Evolutionary conservation across 2,329 filamentous ascomycete genomes (phyloP).

Genomic region (Periconia sp.): DNA sequence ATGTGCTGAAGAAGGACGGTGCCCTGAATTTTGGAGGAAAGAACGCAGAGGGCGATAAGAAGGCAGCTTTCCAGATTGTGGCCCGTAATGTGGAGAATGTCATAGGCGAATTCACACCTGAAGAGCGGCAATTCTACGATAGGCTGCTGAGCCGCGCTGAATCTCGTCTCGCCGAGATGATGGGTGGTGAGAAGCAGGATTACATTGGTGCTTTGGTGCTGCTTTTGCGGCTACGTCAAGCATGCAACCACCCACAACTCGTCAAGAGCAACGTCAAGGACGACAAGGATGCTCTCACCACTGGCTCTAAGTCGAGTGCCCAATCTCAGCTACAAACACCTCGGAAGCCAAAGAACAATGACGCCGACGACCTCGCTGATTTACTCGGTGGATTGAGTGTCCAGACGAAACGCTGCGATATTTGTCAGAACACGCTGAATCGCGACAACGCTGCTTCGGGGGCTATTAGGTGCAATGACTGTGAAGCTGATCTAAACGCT

Average conservation of each 20-base stretch:
- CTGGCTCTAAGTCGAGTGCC: constrained; percentile 54
- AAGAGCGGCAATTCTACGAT: constrained; percentile 84
- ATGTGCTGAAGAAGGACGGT: constrained; percentile 87
- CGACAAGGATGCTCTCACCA: constrained; percentile 81
- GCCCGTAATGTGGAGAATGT: constrained; percentile 85
- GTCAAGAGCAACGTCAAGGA: constrained; percentile 82
- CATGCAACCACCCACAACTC: constrained; percentile 90
- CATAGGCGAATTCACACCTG: constrained; percentile 73
- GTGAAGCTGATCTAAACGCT: constrained; percentile 71
- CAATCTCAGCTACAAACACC: constrained; percentile 37
- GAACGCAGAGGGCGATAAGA: constrained; percentile 55
- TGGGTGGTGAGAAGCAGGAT: constrained; percentile 75
- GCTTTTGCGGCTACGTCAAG: constrained; percentile 85
- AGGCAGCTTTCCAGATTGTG: constrained; percentile 82
- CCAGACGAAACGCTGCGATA: constrained; percentile 74
- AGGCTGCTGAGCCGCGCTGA: constrained; percentile 82
- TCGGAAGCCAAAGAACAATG: constrained; percentile 54
- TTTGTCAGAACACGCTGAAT: constrained; percentile 73
- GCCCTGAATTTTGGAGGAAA: constrained; percentile 78
- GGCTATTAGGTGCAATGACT: constrained; percentile 69
- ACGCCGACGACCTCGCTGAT: constrained; percentile 81
- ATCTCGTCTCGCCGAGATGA: constrained; percentile 84
- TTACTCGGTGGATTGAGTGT: constrained; percentile 84
- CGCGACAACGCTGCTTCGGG: constrained; percentile 56
- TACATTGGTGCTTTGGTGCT: constrained; percentile 94